Evolutionary conservation across 148 eudicot genomes (phyloP), one percentile per base, ranked within the genome.

Genomic region (Salicornia ramosissima): DNA sequence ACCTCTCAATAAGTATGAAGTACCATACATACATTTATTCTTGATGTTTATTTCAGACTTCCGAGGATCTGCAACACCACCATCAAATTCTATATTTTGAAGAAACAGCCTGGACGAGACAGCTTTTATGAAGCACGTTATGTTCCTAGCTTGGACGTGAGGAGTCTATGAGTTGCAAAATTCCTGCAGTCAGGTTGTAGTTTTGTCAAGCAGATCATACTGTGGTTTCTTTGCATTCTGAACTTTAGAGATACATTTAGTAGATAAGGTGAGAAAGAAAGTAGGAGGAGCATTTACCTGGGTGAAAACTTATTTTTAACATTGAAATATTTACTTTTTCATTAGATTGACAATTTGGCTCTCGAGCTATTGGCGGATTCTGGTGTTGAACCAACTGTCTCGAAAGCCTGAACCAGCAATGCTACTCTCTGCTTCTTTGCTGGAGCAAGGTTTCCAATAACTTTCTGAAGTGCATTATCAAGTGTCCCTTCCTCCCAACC

Each of bases 401-500:
- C 98, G 46, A 93, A 93, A 29, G 98, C 98, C 80, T 83, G 81
- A 60, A 90, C 87, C 53, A 93, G 88, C 69, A 90, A 51, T 63
- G 90, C 74, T 34, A 93, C 98, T 78, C 86, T 83, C 73, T 69
- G 80, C 79, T 86, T 92, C 85, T 90, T 88, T 62, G 85, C 86
- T 28, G 93, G 96, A 39, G 74, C 73, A 21, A 81, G 84, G 49
- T 67, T 71, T 63, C 76, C 70, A 28, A 90, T 88, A 43, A 83
- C 88, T 71, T 88, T 84, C 76, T 85, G 98, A 70, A 94, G 85
- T 50, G 92, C 92, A 74, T 86, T 73, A 72, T 94, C 97, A 64
- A 88, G 82, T 96, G 88, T 90, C 90, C 92, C 87, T 71, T 88
- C 89, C 76, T 90, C 89, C 50, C 88, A 91, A 56, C 85, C 86